Evolutionary conservation across 495 filamentous ascomycete species (phyloP).

Genomic region (Collariella sp.): DNA sequence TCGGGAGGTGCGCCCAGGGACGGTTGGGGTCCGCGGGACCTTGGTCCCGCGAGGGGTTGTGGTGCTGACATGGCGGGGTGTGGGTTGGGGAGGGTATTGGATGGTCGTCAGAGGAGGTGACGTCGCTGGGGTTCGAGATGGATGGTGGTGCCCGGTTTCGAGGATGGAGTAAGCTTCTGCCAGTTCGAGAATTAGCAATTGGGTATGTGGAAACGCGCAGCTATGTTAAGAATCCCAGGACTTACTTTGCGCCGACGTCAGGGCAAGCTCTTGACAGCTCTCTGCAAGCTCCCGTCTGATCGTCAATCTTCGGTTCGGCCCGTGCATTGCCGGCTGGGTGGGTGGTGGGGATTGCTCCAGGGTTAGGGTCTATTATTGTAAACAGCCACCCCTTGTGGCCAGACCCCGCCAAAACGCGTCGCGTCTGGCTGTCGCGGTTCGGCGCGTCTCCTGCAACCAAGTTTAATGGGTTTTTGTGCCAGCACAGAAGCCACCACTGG

Average conservation of each 20-base stretch:
- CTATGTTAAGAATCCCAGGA: not conserved
- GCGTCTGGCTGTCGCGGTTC: conserved; percentile 12
- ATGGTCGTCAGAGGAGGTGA: not conserved
- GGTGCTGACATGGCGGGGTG: conserved; percentile 6
- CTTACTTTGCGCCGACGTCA: not conserved
- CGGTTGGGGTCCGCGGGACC: conserved; percentile 6
- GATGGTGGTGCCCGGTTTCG: not conserved
- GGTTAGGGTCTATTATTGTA: conserved; percentile 1
- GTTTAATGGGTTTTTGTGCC: conserved; percentile 21
- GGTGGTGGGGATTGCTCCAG: not conserved
- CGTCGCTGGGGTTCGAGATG: not conserved
- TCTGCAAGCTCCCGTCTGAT: conserved; percentile 1
- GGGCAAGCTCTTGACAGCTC: not conserved
- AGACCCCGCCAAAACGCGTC: conserved; percentile 17
- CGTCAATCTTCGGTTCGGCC: conserved; percentile 7
- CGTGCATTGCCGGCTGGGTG: conserved; percentile 2
- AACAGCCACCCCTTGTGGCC: not conserved
- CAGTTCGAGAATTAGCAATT: not conserved
- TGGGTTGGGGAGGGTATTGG: not conserved
- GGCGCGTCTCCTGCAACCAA: conserved; percentile 6
- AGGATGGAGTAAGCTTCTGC: too few relatives aligned
- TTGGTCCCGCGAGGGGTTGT: conserved; percentile 4
- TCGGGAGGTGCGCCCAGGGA: conserved; percentile 8
- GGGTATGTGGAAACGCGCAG: too few relatives aligned
- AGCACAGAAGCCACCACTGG: not conserved